Conservation (phyloP, 225 moss, liverwort and hornwort species). For the Polytrichum formosum region DNA sequence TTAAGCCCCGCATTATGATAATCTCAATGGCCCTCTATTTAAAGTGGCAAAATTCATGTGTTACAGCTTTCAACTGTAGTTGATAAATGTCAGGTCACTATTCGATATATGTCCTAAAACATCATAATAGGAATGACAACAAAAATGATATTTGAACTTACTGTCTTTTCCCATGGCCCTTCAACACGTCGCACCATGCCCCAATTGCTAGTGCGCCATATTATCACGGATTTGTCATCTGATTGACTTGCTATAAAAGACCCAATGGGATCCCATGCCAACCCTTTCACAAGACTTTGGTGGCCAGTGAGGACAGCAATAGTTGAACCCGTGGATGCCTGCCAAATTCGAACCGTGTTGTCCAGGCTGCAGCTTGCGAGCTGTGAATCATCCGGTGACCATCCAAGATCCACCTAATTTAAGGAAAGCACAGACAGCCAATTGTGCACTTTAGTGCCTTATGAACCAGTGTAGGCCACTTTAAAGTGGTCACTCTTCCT, state of each 20-base stretch:
- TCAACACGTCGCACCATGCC: constrained; percentile 74
- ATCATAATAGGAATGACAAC: no score
- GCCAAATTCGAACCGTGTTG: constrained; percentile 90
- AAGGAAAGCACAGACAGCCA: constrained; percentile 60
- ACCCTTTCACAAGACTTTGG: constrained; percentile 90
- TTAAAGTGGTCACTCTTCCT: background rate
- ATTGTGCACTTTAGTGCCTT: constrained; percentile 51
- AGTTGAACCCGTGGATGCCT: constrained; percentile 64
- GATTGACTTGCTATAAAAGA: constrained; percentile 95
- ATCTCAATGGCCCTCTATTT: no score
- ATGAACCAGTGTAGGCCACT: background rate
- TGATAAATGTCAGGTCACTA: no score
- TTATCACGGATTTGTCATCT: constrained; percentile 84
- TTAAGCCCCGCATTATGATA: no score
- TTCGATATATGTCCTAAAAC: no score
- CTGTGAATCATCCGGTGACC: constrained; percentile 97
- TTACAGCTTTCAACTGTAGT: no score
- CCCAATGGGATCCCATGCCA: constrained; percentile 98
- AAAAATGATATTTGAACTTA: constrained; percentile 13
- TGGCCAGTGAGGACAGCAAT: constrained; percentile 83
- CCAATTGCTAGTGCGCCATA: constrained; percentile 97
- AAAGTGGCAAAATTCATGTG: no score
- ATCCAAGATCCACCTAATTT: constrained; percentile 92
- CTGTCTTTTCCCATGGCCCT: constrained; percentile 97
- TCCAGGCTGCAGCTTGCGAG: constrained; percentile 98